phyloP scores from a whole-genome alignment of 208 protist genomes.

The Leishmania arabica region DNA sequence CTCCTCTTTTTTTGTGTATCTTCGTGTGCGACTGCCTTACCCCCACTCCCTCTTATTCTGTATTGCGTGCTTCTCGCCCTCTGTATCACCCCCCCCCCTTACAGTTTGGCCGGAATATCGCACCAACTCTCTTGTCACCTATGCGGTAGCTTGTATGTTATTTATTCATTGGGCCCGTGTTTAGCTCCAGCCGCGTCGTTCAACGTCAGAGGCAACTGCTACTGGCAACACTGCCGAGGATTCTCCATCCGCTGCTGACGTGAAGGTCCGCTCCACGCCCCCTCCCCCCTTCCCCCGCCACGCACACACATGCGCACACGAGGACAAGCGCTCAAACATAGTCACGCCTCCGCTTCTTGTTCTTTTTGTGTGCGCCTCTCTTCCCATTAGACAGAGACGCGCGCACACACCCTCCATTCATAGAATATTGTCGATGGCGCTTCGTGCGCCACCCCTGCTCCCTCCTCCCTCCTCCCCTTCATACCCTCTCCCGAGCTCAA shows the following conservation, averaged over 20 bases:
- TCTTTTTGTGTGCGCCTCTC: slow-evolving; percentile 2
- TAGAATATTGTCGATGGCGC: slow-evolving; percentile 25
- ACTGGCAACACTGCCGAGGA: background rate
- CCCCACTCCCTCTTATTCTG: slow-evolving; percentile 5
- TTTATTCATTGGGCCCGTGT: background rate
- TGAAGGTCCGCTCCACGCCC: background rate
- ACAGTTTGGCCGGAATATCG: background rate
- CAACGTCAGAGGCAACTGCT: background rate
- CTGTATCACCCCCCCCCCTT: background rate
- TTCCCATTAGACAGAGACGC: background rate
- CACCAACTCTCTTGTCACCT: background rate
- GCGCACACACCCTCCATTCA: slow-evolving; percentile 3
- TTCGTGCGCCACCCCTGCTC: background rate
- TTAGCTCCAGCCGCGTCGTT: background rate
- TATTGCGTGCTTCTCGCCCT: background rate
- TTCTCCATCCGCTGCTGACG: background rate
- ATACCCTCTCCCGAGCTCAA: background rate
- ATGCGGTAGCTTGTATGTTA: background rate
- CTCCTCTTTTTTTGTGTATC: slow-evolving; percentile 1
- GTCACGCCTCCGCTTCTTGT: slow-evolving; percentile 4
- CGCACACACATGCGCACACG: background rate
- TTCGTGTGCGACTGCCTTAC: slow-evolving; percentile 10
- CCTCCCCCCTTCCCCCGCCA: background rate
- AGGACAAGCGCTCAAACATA: background rate
- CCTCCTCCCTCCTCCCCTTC: background rate